These are phyloP conservation scores for Pseudopyricularia javanii DNA, from an alignment of 2,329 filamentous ascomycete species.

Conservation along the genomic window DNA sequence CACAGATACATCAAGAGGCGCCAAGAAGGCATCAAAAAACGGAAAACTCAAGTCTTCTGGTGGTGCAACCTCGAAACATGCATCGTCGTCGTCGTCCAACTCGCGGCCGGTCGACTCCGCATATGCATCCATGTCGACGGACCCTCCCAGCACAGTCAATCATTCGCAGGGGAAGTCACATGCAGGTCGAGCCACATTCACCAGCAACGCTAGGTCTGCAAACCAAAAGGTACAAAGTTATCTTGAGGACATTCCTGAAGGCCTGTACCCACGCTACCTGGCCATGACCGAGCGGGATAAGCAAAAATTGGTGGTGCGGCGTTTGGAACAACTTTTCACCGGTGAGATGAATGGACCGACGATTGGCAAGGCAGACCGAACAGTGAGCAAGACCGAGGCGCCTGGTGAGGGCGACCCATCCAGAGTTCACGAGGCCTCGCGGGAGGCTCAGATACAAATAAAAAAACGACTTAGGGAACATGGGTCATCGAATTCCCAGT, in stretches of 20 bases:
- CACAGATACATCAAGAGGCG: constrained; percentile 25
- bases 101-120: constrained; percentile 47
- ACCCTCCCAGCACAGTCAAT: constrained; percentile 30
- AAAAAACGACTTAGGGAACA: constrained; percentile 27
- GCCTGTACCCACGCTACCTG: constrained; percentile 48
- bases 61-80: constrained; percentile 34
- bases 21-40: constrained; percentile 24
- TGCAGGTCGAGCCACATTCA: background rate
- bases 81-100: constrained; percentile 40
- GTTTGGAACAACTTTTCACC: constrained; percentile 72
- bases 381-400: constrained; percentile 1
- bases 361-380: constrained; percentile 17
- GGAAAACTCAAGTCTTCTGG: constrained; percentile 26
- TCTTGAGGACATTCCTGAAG: constrained; percentile 59
- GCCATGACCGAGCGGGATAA: constrained; percentile 60
- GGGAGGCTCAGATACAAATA: constrained; percentile 37
- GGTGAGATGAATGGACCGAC: constrained; percentile 41
- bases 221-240: constrained; percentile 57
- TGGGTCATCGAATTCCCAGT: constrained; percentile 30
- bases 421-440: constrained; percentile 17
- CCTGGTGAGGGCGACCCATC: constrained; percentile 1
- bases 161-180: constrained; percentile 6
- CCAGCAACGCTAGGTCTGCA: constrained; percentile 22
- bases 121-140: constrained; percentile 54
- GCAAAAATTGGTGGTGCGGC: constrained; percentile 64